These are phyloP conservation scores for Tricholoma terreum DNA, from an alignment of 768 basidiomycete species.

Conservation along the genomic window DNA sequence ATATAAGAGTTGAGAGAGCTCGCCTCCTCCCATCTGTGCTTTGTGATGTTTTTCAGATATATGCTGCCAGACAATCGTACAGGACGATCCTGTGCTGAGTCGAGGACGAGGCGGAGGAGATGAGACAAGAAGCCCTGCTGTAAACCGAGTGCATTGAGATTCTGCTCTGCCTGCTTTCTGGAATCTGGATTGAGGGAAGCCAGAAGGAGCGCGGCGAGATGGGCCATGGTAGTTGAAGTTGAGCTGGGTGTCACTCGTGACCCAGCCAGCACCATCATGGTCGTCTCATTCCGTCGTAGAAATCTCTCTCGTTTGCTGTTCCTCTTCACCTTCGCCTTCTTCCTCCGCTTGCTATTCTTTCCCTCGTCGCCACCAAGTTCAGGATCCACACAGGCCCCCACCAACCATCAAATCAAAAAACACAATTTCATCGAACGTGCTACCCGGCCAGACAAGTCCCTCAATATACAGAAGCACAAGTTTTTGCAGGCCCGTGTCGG, in stretches of 20 bases:
- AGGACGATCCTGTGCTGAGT: conserved; percentile 61
- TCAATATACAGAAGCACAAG: conserved; percentile 85
- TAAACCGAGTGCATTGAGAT: conserved; percentile 58
- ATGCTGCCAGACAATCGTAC: conserved; percentile 83
- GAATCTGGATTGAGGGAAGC: conserved; percentile 67
- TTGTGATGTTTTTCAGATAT: conserved; percentile 90
- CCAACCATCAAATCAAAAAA: conserved; percentile 42
- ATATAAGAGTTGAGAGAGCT: conserved; percentile 16
- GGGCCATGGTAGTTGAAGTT: too few species aligned
- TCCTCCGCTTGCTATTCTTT: conserved; percentile 36
- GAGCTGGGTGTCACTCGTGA: too few species aligned
- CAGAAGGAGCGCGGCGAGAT: conserved; percentile 66
- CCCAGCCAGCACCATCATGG: conserved; percentile 25
- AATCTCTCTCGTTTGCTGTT: conserved; percentile 44
- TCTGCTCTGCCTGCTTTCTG: conserved; percentile 80
- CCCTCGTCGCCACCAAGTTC: conserved; percentile 34
- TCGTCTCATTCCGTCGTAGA: conserved; percentile 45
- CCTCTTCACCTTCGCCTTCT: conserved; percentile 28
- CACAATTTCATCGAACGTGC: conserved; percentile 56
- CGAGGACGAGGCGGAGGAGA: conserved; percentile 76
- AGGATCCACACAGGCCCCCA: conserved; percentile 32
- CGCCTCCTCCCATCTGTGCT: conserved; percentile 87
- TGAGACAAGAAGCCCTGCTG: conserved; percentile 79
- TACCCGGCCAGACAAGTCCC: conserved; percentile 62
- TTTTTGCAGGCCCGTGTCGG: conserved; percentile 90